Evolutionary conservation across 2,329 filamentous ascomycete genomes (phyloP).

Genomic region (Colletotrichum karsti): DNA sequence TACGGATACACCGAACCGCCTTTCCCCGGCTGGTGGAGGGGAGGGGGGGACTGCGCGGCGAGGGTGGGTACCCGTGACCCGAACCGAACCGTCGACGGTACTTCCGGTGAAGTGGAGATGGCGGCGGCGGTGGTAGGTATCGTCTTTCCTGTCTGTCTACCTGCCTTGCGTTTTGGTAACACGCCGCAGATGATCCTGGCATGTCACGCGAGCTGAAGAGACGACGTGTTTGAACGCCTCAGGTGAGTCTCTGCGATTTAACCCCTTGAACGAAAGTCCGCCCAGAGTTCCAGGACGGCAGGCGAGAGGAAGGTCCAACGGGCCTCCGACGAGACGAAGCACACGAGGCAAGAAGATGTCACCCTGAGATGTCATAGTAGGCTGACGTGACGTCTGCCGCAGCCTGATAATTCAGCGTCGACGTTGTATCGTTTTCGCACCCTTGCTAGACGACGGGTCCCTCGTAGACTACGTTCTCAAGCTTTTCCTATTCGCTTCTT

Average conservation of each 20-base stretch:
- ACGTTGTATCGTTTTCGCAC: not conserved
- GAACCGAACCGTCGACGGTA: not conserved
- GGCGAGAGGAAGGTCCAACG: not conserved
- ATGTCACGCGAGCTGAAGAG: not conserved
- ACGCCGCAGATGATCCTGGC: not conserved
- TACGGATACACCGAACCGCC: not conserved
- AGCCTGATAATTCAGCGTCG: not conserved
- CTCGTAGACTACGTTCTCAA: not conserved
- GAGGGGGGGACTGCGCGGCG: not conserved
- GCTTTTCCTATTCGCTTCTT: not conserved
- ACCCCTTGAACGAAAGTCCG: no score
- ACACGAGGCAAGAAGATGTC: not conserved
- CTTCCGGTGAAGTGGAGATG: not conserved
- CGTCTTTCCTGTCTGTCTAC: not conserved
- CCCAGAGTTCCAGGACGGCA: not conserved
- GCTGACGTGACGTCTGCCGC: conserved; percentile 5
- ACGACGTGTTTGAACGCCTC: not conserved
- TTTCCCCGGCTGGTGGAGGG: not conserved
- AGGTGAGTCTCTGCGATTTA: not conserved
- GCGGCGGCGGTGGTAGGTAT: not conserved
- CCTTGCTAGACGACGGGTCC: not conserved
- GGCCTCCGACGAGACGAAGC: not conserved
- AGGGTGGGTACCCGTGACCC: not conserved
- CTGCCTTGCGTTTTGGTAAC: no score
- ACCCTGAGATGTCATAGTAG: conserved; percentile 4